Evolutionary conservation across 1,139 yeast genomes (phyloP), one percentile per base, ranked within the genome.

Genomic region (Debaryomyces sp.): DNA sequence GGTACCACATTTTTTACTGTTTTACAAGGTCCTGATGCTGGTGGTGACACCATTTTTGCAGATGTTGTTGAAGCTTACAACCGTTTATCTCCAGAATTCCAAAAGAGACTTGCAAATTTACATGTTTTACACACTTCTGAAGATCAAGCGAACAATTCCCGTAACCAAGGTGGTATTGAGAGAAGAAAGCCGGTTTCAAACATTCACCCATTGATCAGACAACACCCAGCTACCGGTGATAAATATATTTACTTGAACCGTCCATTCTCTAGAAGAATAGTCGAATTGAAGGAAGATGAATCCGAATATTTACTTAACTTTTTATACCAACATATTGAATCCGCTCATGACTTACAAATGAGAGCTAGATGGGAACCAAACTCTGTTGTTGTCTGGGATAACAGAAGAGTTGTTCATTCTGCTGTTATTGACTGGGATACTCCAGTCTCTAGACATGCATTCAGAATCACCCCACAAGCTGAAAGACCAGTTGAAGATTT

Each of bases 31-130:
- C 87, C 91, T 34, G 78, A 77, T 44, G 63, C 80, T 13, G 92
- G 92, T 48, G 91, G 91, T 49, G 92, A 87, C 63, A 87, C 94
- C n/a, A 66, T 82, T 46, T 87, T 87, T 69, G 74, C 82, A 7
- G 85, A 82, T 54, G 75, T 83, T 27, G 76, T 80, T 49, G 89
- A 84, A 52, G 83, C 88, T n/a, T 86, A 84, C 64, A 82, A 85
- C 53, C 72, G 87, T 58, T 72, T 87, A 50, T 85, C 90, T 1
- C 87, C 88, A 13, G 73, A 71, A 6, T 75, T 86, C 63, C 78
- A 81, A 60, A 67, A 78, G 51, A 74, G 81, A 59, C 66, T 85
- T 50, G 80, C 78, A 47, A 81, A 82, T 4, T 73, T 84, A 53
- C 77, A 80, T 50, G 91, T 85, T 7, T 66, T 81, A 43, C 91